Evolutionary conservation across 495 filamentous ascomycete species (phyloP).

Genomic region (Neurospora sp.): DNA sequence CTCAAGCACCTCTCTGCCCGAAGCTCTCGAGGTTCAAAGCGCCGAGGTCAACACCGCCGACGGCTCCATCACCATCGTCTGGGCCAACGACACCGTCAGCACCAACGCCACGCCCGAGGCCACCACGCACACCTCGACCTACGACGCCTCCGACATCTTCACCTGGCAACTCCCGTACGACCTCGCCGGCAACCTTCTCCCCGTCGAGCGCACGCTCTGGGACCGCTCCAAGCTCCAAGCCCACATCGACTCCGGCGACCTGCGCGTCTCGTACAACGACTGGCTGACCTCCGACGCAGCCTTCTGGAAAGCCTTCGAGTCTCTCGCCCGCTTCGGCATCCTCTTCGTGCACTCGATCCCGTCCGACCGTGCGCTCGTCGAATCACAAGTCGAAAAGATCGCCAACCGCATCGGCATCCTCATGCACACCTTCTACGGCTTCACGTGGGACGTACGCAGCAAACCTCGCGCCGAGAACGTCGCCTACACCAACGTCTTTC

Average conservation of each 20-base stretch:
- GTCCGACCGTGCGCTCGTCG: slow-evolving; percentile 22
- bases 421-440: slow-evolving; percentile 78
- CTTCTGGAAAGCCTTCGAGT: slow-evolving; percentile 43
- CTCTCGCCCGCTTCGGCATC: slow-evolving; percentile 51
- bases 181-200: neutral
- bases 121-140: slow-evolving; percentile 8
- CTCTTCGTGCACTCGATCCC: slow-evolving; percentile 67
- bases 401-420: slow-evolving; percentile 61
- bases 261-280: slow-evolving; percentile 50
- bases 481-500: slow-evolving; percentile 70
- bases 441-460: slow-evolving; percentile 77
- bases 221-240: slow-evolving; percentile 27
- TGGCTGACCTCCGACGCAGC: slow-evolving; percentile 48
- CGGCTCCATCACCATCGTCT: slow-evolving; percentile 44
- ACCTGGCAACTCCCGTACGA: neutral
- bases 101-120: slow-evolving; percentile 15
- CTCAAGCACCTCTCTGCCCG: slow-evolving; percentile 60
- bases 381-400: slow-evolving; percentile 54
- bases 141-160: slow-evolving; percentile 2
- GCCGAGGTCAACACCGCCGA: slow-evolving; percentile 20
- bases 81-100: slow-evolving; percentile 28
- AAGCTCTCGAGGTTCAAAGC: slow-evolving; percentile 30
- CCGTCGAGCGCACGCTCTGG: slow-evolving; percentile 12
- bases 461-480: slow-evolving; percentile 77
- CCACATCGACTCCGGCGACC: slow-evolving; percentile 8